Evolutionary conservation across 768 basidiomycete genomes (phyloP).

Genomic region (Pholiota conissans): DNA sequence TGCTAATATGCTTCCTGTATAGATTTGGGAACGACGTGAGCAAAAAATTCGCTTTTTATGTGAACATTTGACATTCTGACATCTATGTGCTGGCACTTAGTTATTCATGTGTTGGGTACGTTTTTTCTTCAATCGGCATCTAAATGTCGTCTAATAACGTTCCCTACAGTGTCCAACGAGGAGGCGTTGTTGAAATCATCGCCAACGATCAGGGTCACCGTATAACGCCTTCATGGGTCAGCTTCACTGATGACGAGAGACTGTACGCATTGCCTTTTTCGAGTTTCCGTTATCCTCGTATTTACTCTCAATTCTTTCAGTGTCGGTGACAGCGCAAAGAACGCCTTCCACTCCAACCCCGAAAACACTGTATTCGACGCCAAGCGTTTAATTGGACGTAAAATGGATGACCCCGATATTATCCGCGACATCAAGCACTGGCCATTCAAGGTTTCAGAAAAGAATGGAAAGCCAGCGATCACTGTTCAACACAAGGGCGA

Average conservation of each 20-base stretch:
- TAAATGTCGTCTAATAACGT: not conserved
- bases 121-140: conserved; percentile 8
- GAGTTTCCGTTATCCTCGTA: not conserved
- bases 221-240: conserved; percentile 88
- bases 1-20: conserved; percentile 14
- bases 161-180: conserved; percentile 67
- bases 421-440: conserved; percentile 87
- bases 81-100: conserved; percentile 36
- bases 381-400: conserved; percentile 92
- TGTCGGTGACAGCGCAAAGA: conserved; percentile 96
- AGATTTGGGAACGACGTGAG: conserved; percentile 93
- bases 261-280: conserved; percentile 39
- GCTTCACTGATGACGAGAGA: conserved; percentile 79
- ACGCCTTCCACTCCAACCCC: conserved; percentile 91
- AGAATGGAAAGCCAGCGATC: conserved; percentile 78
- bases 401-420: conserved; percentile 78
- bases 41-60: not conserved
- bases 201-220: conserved; percentile 90
- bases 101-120: conserved; percentile 95
- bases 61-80: conserved; percentile 21
- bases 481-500: conserved; percentile 79
- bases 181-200: conserved; percentile 86
- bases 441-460: conserved; percentile 84
- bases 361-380: conserved; percentile 95
- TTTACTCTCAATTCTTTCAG: conserved; percentile 29